These are phyloP conservation scores for Leccinum subgranulosum DNA, from an alignment of 768 basidiomycete genomes.

Conservation along the genomic window DNA sequence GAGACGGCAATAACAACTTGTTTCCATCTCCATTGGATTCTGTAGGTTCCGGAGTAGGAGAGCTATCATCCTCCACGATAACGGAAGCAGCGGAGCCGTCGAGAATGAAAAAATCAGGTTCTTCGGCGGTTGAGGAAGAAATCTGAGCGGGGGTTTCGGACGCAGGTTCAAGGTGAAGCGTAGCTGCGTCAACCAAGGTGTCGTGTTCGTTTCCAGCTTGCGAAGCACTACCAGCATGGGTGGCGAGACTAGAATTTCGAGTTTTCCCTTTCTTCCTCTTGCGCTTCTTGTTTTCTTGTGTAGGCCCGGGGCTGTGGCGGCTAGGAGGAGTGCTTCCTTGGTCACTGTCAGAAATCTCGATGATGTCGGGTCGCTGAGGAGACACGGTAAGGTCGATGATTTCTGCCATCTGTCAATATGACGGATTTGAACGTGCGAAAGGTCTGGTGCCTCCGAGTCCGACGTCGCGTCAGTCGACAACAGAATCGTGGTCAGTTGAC, in stretches of 20 bases:
- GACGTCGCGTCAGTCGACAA: too few relatives aligned
- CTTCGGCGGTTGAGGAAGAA: constrained; percentile 15
- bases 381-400: constrained; percentile 34
- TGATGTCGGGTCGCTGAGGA: constrained; percentile 24
- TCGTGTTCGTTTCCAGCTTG: constrained; percentile 6
- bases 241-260: constrained; percentile 13
- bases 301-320: neutral
- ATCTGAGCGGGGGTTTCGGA: constrained; percentile 30
- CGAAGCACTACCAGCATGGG: constrained; percentile 13
- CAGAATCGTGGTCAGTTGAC: too few relatives aligned
- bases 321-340: constrained; percentile 7
- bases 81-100: constrained; percentile 44
- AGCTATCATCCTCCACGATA: constrained; percentile 17
- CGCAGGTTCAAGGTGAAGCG: constrained; percentile 36
- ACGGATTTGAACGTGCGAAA: constrained; percentile 1
- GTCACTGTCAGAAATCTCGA: constrained; percentile 30
- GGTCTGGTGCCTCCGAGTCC: neutral
- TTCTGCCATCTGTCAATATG: constrained; percentile 22
- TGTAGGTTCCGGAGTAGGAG: constrained; percentile 6
- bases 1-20: constrained; percentile 59
- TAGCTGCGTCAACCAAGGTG: constrained; percentile 2
- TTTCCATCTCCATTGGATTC: constrained; percentile 17
- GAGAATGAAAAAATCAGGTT: constrained; percentile 43
- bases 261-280: constrained; percentile 28
- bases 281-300: constrained; percentile 20